These are phyloP conservation scores for Ottelia alismoides DNA, from an alignment of 106 monocot species.

Conservation along the genomic window DNA sequence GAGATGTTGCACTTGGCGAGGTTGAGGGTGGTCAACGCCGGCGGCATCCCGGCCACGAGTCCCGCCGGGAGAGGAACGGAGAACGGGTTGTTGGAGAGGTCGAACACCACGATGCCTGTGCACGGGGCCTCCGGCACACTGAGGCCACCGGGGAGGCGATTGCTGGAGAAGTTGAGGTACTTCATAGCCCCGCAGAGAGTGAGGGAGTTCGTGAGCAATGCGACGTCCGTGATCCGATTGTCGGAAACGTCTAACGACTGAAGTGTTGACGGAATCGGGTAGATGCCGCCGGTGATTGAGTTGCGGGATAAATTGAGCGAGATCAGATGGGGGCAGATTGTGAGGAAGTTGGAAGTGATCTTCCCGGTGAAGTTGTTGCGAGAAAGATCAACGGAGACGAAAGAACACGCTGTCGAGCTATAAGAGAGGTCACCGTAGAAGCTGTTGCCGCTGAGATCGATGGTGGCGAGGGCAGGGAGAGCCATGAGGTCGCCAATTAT, in stretches of 20 bases:
- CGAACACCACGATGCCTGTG: slow-evolving; percentile 22
- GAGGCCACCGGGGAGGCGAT: slow-evolving; percentile 24
- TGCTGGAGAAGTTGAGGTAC: slow-evolving; percentile 37
- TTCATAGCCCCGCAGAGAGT: slow-evolving; percentile 28
- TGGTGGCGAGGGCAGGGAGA: slow-evolving; percentile 15
- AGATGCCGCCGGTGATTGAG: slow-evolving; percentile 40
- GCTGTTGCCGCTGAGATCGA: slow-evolving; percentile 34
- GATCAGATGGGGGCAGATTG: slow-evolving; percentile 19
- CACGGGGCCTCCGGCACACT: slow-evolving; percentile 8
- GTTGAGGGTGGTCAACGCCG: slow-evolving; percentile 19
- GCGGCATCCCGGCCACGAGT: slow-evolving; percentile 23
- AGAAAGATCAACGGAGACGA: slow-evolving; percentile 47
- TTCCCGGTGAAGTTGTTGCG: slow-evolving; percentile 39
- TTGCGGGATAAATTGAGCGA: slow-evolving; percentile 53
- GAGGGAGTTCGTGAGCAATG: slow-evolving; percentile 34
- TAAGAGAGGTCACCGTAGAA: slow-evolving; percentile 63
- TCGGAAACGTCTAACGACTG: slow-evolving; percentile 48
- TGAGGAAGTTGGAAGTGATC: slow-evolving; percentile 23
- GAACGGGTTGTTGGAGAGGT: slow-evolving; percentile 38
- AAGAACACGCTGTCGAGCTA: slow-evolving; percentile 21
- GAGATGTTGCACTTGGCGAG: slow-evolving; percentile 65
- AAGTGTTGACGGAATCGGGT: slow-evolving; percentile 30
- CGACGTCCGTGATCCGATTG: slow-evolving; percentile 42
- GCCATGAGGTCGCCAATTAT: slow-evolving; percentile 25
- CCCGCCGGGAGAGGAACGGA: slow-evolving; percentile 34